These are phyloP conservation scores for Triangularia setosa DNA, from an alignment of 2,329 filamentous ascomycete genomes.

Conservation along the genomic window DNA sequence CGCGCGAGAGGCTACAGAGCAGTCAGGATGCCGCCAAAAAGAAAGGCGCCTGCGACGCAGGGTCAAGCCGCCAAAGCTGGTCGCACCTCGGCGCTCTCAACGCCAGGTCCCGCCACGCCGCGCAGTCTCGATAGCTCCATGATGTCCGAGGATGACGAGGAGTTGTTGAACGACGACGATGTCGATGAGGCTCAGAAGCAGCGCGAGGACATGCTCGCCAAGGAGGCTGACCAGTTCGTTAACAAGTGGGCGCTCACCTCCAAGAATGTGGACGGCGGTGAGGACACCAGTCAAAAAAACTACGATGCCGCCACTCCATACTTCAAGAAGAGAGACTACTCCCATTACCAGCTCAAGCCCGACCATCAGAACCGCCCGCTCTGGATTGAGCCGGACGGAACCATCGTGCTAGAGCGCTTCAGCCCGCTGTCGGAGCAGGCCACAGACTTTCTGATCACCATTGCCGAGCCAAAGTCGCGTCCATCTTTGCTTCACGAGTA, in stretches of 20 bases:
- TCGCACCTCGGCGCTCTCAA: slow-evolving; percentile 54
- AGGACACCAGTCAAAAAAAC: slow-evolving; percentile 12
- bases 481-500: slow-evolving; percentile 94
- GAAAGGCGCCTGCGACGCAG: slow-evolving; percentile 53
- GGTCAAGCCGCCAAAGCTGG: slow-evolving; percentile 51
- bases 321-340: slow-evolving; percentile 61
- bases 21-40: slow-evolving; percentile 62
- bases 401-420: slow-evolving; percentile 92
- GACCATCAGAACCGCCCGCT: slow-evolving; percentile 87
- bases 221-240: slow-evolving; percentile 59
- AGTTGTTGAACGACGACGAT: slow-evolving; percentile 43
- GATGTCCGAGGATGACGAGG: slow-evolving; percentile 38
- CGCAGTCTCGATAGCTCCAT: slow-evolving; percentile 49
- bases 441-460: slow-evolving; percentile 92
- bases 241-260: slow-evolving; percentile 30
- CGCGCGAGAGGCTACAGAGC: no score
- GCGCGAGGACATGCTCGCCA: slow-evolving; percentile 52
- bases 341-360: slow-evolving; percentile 74
- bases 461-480: slow-evolving; percentile 87
- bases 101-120: slow-evolving; percentile 58
- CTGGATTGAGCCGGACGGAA: slow-evolving; percentile 86
- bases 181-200: slow-evolving; percentile 46
- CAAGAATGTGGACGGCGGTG: slow-evolving; percentile 41
- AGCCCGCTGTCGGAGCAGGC: slow-evolving; percentile 81
- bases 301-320: slow-evolving; percentile 31